Evolutionary conservation across 2,329 filamentous ascomycete species (phyloP).

Genomic region (Chalaropsis thielavioides): DNA sequence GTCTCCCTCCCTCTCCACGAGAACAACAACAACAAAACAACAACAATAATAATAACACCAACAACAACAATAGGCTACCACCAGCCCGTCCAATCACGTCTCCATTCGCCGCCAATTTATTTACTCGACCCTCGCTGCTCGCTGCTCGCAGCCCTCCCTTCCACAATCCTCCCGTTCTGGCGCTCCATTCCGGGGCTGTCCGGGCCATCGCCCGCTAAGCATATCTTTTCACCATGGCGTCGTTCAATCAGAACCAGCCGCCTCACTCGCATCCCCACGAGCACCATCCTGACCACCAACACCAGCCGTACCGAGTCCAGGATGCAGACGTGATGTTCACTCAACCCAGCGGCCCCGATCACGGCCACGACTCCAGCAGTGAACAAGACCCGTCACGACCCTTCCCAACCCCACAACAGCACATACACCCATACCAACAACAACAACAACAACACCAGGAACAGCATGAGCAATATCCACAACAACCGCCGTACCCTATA

Average conservation of each 20-base stretch:
- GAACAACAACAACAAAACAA: not conserved
- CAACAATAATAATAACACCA: not conserved
- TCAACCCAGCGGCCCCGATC: not conserved
- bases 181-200: constrained; percentile 18
- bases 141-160: constrained; percentile 14
- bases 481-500: constrained; percentile 6
- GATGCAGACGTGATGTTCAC: not conserved
- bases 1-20: too few relatives aligned
- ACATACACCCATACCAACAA: not conserved
- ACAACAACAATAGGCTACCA: not conserved
- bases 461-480: not conserved
- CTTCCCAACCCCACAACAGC: not conserved
- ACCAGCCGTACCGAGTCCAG: not conserved
- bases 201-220: constrained; percentile 18
- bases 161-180: constrained; percentile 17
- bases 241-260: not conserved
- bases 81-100: not conserved
- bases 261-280: too few relatives aligned
- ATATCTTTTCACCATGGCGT: constrained; percentile 15
- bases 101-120: not conserved
- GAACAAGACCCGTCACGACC: not conserved
- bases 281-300: not conserved
- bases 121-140: not conserved
- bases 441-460: constrained; percentile 6
- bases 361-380: not conserved